Evolutionary conservation across 257 asterid genomes (phyloP).

Genomic region (Solanum sejunctum): DNA sequence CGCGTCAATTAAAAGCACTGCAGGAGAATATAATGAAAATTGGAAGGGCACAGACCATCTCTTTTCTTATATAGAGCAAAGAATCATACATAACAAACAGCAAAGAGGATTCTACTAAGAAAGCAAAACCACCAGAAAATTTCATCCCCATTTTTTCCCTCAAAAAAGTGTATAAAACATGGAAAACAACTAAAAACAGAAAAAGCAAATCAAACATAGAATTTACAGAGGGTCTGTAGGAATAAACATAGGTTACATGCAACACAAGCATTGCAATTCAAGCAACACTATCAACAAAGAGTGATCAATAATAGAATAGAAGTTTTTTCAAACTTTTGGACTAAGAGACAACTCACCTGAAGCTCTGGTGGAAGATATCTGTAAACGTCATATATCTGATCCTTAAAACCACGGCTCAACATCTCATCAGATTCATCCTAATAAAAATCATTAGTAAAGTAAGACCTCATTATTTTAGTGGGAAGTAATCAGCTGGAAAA

Average conservation of each 20-base stretch:
- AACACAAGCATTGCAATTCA: not conserved
- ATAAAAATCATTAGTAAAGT: not conserved
- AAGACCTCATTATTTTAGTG: not conserved
- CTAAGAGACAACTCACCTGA: constrained; percentile 35
- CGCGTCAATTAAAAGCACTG: not conserved
- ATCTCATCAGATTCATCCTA: constrained; percentile 99
- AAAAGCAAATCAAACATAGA: not conserved
- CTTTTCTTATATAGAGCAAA: not conserved
- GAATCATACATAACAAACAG: not conserved
- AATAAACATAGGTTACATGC: not conserved
- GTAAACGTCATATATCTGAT: constrained; percentile 94
- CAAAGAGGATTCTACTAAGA: not conserved
- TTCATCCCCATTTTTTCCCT: not conserved
- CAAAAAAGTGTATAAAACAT: not conserved
- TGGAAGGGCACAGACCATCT: not conserved
- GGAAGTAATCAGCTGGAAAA: not conserved
- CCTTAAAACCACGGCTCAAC: constrained; percentile 98
- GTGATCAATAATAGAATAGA: not conserved
- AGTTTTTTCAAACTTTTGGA: not conserved
- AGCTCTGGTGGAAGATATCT: constrained; percentile 99
- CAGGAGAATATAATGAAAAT: not conserved
- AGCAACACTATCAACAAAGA: not conserved
- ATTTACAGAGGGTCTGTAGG: not conserved
- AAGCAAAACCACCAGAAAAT: not conserved
- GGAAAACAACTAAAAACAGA: not conserved